Conservation (phyloP, 2,329 filamentous ascomycete genomes). For the Calonectria ilicicola region DNA sequence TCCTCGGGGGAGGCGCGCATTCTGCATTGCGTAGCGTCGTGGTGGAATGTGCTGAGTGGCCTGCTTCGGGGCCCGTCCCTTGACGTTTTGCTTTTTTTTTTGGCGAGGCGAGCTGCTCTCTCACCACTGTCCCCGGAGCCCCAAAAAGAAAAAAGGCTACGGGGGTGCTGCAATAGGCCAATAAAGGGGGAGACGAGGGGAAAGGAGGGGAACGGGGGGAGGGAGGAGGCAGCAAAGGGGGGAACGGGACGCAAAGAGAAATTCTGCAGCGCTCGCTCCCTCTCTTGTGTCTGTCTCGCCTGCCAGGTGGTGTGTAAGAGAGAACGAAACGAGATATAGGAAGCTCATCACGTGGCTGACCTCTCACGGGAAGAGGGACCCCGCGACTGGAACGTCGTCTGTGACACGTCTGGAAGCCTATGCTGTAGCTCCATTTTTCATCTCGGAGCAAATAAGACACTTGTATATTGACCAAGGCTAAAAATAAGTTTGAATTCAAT, state of each 20-base stretch:
- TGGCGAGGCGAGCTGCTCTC: neutral
- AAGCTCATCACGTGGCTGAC: neutral
- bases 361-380: neutral
- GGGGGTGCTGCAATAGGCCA: neutral
- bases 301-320: neutral
- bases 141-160: neutral
- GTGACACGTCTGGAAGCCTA: neutral
- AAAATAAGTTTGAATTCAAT: neutral
- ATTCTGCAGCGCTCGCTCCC: conserved; percentile 5
- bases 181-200: neutral
- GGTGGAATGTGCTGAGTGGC: conserved; percentile 10
- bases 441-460: neutral
- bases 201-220: neutral
- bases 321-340: neutral
- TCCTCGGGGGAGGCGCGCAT: neutral
- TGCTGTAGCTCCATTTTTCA: neutral
- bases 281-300: neutral
- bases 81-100: neutral
- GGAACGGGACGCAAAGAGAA: too few species aligned
- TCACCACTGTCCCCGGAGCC: neutral
- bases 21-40: neutral
- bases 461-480: neutral
- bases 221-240: too few species aligned
- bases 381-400: conserved; percentile 1
- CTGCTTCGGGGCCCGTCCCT: neutral